Percentiles rank a stretch among this genome's conserved stretches.
These are phyloP conservation scores for Tetracladium setigerum DNA, from an alignment of 495 filamentous ascomycete genomes.

Conservation along the genomic window DNA sequence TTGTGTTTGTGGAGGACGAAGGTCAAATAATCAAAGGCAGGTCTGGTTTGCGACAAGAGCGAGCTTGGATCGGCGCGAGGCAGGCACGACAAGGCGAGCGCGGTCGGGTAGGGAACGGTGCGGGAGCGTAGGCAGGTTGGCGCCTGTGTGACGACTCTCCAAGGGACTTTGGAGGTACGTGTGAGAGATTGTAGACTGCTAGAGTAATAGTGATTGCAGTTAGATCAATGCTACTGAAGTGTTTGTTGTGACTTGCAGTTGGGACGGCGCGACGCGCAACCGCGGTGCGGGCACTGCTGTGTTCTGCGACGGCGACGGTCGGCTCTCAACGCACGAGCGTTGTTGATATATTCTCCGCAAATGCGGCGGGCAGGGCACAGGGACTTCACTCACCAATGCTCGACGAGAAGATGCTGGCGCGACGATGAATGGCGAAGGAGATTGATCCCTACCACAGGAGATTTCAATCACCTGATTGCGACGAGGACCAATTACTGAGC, in stretches of 20 bases:
- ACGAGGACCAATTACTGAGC: slow-evolving; percentile 15
- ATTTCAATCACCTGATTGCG: slow-evolving; percentile 19
- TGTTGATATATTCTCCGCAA: slow-evolving; percentile 11
- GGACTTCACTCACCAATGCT: slow-evolving; percentile 19
- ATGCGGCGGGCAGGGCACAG: slow-evolving; percentile 4
- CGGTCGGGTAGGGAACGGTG: not conserved
- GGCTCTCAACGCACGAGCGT: slow-evolving; percentile 1
- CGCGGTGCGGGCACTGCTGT: too few relatives aligned
- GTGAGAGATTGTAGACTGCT: not conserved
- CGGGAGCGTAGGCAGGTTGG: not conserved
- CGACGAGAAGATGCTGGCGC: not conserved
- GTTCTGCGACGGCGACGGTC: not conserved
- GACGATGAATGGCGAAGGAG: not conserved
- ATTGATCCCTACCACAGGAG: slow-evolving; percentile 19
- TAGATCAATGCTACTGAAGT: too few relatives aligned
- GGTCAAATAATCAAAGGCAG: not conserved
- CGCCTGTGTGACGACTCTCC: not conserved
- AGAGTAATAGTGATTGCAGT: too few relatives aligned
- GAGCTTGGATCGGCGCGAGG: not conserved
- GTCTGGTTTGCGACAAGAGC: not conserved
- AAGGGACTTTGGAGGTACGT: not conserved
- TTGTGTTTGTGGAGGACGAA: slow-evolving; percentile 6
- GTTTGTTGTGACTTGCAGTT: too few relatives aligned
- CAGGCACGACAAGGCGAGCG: not conserved
- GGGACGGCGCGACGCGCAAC: slow-evolving; percentile 16